Evolutionary conservation across 306 rosid genomes (phyloP).

Genomic region (Styphnolobium japonicum): DNA sequence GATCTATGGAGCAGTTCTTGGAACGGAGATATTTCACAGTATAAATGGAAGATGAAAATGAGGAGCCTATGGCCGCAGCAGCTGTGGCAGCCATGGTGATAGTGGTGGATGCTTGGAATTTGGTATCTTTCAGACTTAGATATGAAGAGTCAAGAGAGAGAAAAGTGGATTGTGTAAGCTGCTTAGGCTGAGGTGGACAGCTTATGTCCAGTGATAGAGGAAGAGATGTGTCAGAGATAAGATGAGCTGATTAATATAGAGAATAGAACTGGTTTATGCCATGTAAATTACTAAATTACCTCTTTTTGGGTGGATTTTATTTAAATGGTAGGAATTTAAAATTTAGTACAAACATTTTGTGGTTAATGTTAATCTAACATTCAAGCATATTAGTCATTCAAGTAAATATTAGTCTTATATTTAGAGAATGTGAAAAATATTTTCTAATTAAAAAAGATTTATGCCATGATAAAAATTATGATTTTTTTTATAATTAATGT

Average conservation of each 20-base stretch:
- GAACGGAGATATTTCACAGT: constrained; percentile 48
- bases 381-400: too few relatives aligned
- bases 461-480: too few relatives aligned
- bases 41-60: constrained; percentile 59
- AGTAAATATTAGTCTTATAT: too few relatives aligned
- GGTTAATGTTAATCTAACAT: too few relatives aligned
- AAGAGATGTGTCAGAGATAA: constrained; percentile 36
- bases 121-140: not conserved
- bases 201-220: constrained; percentile 38
- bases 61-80: constrained; percentile 57
- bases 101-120: not conserved
- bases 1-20: constrained; percentile 33
- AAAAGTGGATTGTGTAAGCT: not conserved
- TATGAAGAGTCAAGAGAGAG: not conserved
- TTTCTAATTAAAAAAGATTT: too few relatives aligned
- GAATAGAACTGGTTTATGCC: too few relatives aligned
- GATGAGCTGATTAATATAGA: constrained; percentile 10
- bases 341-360: too few relatives aligned
- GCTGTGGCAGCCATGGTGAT: constrained; percentile 77
- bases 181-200: constrained; percentile 43
- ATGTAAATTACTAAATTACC: too few relatives aligned
- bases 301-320: too few relatives aligned
- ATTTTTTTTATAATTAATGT: too few relatives aligned
- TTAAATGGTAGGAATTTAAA: too few relatives aligned
- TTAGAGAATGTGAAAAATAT: too few relatives aligned